Conservation (phyloP, 345 rosid genomes). For the Psidium friedrichsthalianum region DNA sequence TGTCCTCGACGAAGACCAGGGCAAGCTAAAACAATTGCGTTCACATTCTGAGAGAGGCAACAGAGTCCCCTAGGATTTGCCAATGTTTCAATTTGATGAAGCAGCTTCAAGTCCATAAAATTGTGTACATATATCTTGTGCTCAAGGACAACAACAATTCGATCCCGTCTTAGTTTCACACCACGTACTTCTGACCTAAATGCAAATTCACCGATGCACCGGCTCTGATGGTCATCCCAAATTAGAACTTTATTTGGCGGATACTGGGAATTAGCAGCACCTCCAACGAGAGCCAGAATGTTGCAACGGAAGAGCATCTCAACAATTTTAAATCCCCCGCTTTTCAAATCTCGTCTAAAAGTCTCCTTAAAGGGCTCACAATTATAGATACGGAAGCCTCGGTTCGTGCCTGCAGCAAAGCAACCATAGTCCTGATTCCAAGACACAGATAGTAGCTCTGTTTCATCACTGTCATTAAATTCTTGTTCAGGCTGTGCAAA, state of each 20-base stretch:
- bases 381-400: constrained; percentile 73
- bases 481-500: constrained; percentile 18
- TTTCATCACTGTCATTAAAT: constrained; percentile 20
- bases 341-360: constrained; percentile 48
- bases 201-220: constrained; percentile 74
- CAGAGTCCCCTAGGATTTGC: constrained; percentile 80
- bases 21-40: constrained; percentile 77
- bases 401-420: constrained; percentile 71
- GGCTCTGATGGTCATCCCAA: constrained; percentile 88
- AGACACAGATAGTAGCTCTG: constrained; percentile 55
- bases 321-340: constrained; percentile 71
- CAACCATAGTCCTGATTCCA: constrained; percentile 92
- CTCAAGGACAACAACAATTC: constrained; percentile 74
- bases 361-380: constrained; percentile 79
- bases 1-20: constrained; percentile 78
- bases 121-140: constrained; percentile 75
- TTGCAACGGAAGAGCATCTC: constrained; percentile 93
- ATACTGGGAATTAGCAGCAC: constrained; percentile 56
- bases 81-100: constrained; percentile 79
- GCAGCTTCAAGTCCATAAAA: constrained; percentile 66
- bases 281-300: constrained; percentile 81
- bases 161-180: constrained; percentile 65
- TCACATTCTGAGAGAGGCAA: constrained; percentile 71
- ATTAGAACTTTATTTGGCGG: constrained; percentile 77
- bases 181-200: constrained; percentile 75